phyloP scores from a whole-genome alignment of 331 rosid species.

The Cucumis variabilis region DNA sequence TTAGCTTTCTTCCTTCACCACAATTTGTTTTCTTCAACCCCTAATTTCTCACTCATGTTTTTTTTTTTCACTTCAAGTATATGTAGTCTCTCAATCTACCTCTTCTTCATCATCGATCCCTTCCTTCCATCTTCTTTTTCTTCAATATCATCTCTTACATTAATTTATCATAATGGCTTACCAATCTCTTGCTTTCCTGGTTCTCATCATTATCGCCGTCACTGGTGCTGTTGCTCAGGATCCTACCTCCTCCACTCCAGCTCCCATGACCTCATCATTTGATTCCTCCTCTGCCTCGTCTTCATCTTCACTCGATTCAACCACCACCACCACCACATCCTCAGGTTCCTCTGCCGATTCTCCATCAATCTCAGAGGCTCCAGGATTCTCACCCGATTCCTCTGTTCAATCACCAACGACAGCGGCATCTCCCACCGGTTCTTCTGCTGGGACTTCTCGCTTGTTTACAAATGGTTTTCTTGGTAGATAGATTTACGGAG shows the following conservation, averaged over 20 bases:
- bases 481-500: too few relatives aligned
- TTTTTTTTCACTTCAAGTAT: neutral
- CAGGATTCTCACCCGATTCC: neutral
- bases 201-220: slow-evolving; percentile 21
- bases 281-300: neutral
- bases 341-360: neutral
- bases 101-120: neutral
- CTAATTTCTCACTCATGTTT: neutral
- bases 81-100: neutral
- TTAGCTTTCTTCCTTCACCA: neutral
- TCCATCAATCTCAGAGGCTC: neutral
- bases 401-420: too few relatives aligned
- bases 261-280: neutral
- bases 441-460: too few relatives aligned
- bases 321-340: neutral
- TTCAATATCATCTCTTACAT: neutral
- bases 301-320: neutral
- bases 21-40: neutral
- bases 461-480: too few relatives aligned
- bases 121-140: neutral
- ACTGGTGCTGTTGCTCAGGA: neutral
- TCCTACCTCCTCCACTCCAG: slow-evolving; percentile 15
- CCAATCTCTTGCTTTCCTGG: slow-evolving; percentile 28
- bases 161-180: slow-evolving; percentile 32
- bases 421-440: too few relatives aligned